A percentile compares a stretch with the other conserved stretches of the same genome.
Evolutionary conservation across 2,329 filamentous ascomycete genomes (phyloP).

Genomic region (Aspergillus melleus): DNA sequence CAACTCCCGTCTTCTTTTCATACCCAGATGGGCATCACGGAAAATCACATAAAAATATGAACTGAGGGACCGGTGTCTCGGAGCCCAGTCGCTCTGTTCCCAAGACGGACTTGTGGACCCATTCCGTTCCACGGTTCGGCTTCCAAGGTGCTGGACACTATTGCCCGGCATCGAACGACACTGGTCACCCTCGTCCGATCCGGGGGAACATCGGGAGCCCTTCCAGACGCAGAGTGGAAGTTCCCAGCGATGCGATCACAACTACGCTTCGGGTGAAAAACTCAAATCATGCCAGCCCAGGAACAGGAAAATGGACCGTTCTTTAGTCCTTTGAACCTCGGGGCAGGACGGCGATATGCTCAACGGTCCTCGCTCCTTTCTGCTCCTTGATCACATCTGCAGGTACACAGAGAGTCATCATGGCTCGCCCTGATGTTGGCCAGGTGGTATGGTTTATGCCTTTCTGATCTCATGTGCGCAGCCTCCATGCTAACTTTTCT

Average conservation of each 20-base stretch:
- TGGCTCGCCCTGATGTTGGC: conserved; percentile 16
- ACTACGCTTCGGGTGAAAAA: background rate
- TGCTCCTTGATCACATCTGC: background rate
- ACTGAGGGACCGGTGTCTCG: background rate
- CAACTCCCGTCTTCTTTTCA: no score
- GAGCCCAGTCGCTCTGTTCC: background rate
- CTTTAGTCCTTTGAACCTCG: background rate
- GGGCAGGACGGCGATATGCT: background rate
- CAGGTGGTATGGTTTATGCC: conserved; percentile 18
- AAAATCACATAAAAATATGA: no score
- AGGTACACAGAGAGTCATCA: conserved; percentile 4
- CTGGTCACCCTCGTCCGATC: background rate
- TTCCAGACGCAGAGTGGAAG: background rate
- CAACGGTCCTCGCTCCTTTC: background rate
- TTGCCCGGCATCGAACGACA: background rate
- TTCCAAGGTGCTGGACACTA: background rate
- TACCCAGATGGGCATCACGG: no score
- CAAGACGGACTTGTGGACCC: background rate
- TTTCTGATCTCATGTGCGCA: background rate
- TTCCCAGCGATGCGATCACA: background rate
- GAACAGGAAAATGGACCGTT: background rate
- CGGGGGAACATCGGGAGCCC: no score
- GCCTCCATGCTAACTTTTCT: background rate
- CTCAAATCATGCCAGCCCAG: background rate
- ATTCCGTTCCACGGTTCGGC: background rate